A percentile compares a stretch with the other conserved stretches of the same genome.
phyloP scores from a whole-genome alignment of 768 basidiomycete species.

The Tricholoma flavovirens region DNA sequence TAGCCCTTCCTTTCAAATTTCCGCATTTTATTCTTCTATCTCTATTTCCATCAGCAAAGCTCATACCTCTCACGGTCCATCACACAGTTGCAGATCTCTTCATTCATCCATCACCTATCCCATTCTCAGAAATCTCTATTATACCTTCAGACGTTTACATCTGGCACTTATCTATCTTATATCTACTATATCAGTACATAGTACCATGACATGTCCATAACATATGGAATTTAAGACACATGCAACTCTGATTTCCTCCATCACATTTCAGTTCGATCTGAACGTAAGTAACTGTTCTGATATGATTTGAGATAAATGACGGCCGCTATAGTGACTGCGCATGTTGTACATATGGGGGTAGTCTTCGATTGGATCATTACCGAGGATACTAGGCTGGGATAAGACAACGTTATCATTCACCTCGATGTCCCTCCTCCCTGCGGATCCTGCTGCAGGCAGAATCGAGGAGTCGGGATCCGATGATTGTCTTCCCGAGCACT shows the following conservation, averaged over 20 bases:
- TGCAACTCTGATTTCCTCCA: conserved; percentile 7
- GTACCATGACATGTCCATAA: conserved; percentile 25
- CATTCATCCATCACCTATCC: conserved; percentile 7
- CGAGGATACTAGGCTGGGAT: conserved; percentile 1
- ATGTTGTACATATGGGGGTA: conserved; percentile 1
- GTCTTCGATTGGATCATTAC: not conserved
- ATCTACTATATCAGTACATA: conserved; percentile 36
- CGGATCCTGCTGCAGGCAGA: conserved; percentile 39
- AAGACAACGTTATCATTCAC: conserved; percentile 15
- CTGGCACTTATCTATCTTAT: conserved; percentile 38
- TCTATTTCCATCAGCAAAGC: conserved; percentile 15
- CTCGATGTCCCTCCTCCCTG: conserved; percentile 53
- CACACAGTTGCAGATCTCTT: conserved; percentile 2
- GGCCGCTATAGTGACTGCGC: not conserved
- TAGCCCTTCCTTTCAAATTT: conserved; percentile 7
- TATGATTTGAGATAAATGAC: not conserved
- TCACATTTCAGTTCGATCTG: not conserved
- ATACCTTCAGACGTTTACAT: conserved; percentile 23
- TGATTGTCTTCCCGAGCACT: conserved; percentile 67
- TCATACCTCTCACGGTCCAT: conserved; percentile 12
- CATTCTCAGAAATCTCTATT: conserved; percentile 18
- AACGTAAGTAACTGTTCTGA: not conserved
- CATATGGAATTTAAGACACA: conserved; percentile 10
- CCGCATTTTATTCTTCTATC: conserved; percentile 13
- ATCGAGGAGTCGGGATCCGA: conserved; percentile 33